Evolutionary conservation across 2,329 filamentous ascomycete genomes (phyloP), one percentile per base, ranked within the genome.

Genomic region (Ophiostoma piceae): DNA sequence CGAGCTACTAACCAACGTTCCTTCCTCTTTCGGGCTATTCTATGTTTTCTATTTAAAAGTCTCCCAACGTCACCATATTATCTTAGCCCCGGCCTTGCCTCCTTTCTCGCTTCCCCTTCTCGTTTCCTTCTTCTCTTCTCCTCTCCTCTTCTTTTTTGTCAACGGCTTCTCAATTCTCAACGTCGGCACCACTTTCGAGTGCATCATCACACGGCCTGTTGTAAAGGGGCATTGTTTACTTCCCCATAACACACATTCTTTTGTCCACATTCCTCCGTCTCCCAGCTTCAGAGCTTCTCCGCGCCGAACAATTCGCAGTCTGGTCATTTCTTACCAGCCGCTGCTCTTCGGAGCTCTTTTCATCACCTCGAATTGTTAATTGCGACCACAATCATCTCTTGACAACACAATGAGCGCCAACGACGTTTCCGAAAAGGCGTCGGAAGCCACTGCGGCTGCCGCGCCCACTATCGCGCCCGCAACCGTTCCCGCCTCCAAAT

Each of bases 401-500:
- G 51, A 57, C n/a, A 57, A 5, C 51, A 41, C 41, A 29, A 73
- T 73, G 71, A 54, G 67, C 51, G 67, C 67, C 47, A 57, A 60
- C 66, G 71, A 71, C 47, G 35, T 67, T 9, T 65, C 74, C 12
- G 73, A 74, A 39, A 74, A 74, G 71, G 54, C 66, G 6, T 37
- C 35, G n/a, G 71, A 66, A 57, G 69, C 43, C 51, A 41, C 39
- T 32, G 67, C 71, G 65, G 26, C 29, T 4, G 54, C 39, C n/a
- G 66, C 54, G 11, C 41, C 41, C 2, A 57, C 43, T 16, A 9
- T 16, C 43, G 62, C 64, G 3, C 41, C 68, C 8, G 72, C 72
- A 11, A 76, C 76, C 37, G 51, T 67, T 12, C n/a, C 41, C 51
- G 66, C 22, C 26, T 29, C 26, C 2, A 76, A 74, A n/a, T 74